Evolutionary conservation across 805 yeast species (phyloP).

Genomic region (Yueomyces sp.): DNA sequence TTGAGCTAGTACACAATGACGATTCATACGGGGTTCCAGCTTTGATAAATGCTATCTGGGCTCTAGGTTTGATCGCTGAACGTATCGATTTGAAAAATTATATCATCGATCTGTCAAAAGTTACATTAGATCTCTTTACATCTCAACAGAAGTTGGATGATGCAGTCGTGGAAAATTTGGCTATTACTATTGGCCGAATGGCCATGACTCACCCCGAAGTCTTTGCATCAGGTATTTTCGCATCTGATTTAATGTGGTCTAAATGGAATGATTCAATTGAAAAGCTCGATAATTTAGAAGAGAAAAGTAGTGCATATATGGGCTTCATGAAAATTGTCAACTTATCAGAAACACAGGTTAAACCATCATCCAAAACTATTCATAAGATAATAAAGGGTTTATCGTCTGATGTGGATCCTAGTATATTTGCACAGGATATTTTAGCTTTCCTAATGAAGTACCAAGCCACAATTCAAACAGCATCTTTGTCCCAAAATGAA

Average conservation of each 20-base stretch:
- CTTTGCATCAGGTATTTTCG: constrained; percentile 33
- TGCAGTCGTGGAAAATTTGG: constrained; percentile 74
- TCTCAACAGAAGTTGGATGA: constrained; percentile 14
- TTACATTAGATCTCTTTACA: constrained; percentile 18
- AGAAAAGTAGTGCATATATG: constrained; percentile 73
- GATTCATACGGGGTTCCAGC: constrained; percentile 23
- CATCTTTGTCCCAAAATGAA: constrained; percentile 12
- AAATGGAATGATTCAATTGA: constrained; percentile 64
- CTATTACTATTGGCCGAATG: constrained; percentile 79
- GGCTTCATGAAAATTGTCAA: constrained; percentile 67
- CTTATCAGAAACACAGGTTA: constrained; percentile 8
- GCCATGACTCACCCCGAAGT: constrained; percentile 51
- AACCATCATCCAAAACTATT: constrained; percentile 12
- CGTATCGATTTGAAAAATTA: constrained; percentile 26
- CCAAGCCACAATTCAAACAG: constrained; percentile 10
- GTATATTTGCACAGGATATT: constrained; percentile 19
- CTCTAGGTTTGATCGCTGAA: constrained; percentile 75
- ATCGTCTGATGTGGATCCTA: constrained; percentile 17
- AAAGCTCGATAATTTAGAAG: constrained; percentile 64
- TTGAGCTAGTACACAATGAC: constrained; percentile 41
- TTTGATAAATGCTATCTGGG: constrained; percentile 72
- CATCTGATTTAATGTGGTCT: constrained; percentile 29
- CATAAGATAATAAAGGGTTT: constrained; percentile 17
- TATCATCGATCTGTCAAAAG: constrained; percentile 17
- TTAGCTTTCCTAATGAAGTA: constrained; percentile 15